These are phyloP conservation scores for Phytophthora pluvialis DNA, from an alignment of 352 stramenopile species.

Conservation along the genomic window DNA sequence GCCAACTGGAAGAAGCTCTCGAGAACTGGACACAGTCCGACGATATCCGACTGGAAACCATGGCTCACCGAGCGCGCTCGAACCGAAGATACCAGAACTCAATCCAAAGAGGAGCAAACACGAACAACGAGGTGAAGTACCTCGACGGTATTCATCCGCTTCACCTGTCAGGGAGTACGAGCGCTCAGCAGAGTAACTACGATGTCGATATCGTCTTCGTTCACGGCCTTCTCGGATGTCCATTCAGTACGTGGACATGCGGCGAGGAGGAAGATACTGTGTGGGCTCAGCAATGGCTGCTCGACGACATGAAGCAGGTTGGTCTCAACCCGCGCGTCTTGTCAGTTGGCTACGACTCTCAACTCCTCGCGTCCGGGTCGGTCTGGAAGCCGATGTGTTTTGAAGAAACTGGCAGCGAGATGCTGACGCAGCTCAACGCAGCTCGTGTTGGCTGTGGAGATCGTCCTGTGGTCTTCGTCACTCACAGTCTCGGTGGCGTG, in stretches of 20 bases:
- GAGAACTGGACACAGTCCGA: conserved; percentile 52
- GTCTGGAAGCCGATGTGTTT: conserved; percentile 79
- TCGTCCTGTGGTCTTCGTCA: conserved; percentile 84
- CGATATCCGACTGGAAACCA: conserved; percentile 55
- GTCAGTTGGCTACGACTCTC: conserved; percentile 85
- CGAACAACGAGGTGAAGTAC: conserved; percentile 54
- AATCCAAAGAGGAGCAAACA: conserved; percentile 3
- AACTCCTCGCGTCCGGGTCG: conserved; percentile 77
- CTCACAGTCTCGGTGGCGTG: conserved; percentile 85
- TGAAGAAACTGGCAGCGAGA: conserved; percentile 69
- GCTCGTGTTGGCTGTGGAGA: conserved; percentile 64
- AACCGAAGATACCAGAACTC: conserved; percentile 63
- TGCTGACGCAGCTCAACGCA: conserved; percentile 63
- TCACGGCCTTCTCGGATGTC: conserved; percentile 78
- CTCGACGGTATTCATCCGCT: conserved; percentile 75
- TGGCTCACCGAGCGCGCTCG: conserved; percentile 61
- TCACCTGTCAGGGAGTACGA: conserved; percentile 47
- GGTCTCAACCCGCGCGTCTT: conserved; percentile 71
- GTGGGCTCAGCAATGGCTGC: conserved; percentile 76
- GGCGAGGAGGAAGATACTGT: conserved; percentile 62
- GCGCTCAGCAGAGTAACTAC: conserved; percentile 42
- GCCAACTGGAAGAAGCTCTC: conserved; percentile 45
- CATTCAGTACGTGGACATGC: conserved; percentile 83
- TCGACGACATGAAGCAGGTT: conserved; percentile 63
- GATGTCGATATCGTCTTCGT: conserved; percentile 86